Evolutionary conservation across 2,329 filamentous ascomycete species (phyloP), one percentile per base, ranked within the genome.

Genomic region (Botrytis elliptica): DNA sequence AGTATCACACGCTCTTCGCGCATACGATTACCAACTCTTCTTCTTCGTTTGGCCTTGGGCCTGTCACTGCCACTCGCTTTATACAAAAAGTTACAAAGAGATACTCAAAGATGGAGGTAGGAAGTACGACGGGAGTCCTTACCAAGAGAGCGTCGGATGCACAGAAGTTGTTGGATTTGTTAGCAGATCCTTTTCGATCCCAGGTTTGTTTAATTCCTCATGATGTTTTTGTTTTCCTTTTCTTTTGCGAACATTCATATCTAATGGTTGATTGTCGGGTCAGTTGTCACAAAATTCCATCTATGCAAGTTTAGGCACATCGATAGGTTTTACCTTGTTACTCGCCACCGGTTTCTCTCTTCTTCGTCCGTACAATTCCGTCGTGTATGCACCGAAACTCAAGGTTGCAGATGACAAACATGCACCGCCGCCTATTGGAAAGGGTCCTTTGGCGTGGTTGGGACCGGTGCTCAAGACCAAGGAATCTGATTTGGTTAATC

Each of bases 381-480:
- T 95, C 78, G 93, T 99, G 66, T 99, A 99, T 84, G 95, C 96
- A 5, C 96, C 96, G 59, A 95, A 97, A 82, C 86, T 97, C 67
- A 97, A 97, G 82, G 92, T 98, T 85, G 92, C 94, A 81, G 95
- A 98, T 82, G 90, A 94, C 78, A 94, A 92, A 83, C 94, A 97
- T 84, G 89, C 93, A 16, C 96, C 95, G 29, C 96, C 96, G 20
- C 90, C 92, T 0, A 88, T 98, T 79, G 93, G 92, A 73, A 97
- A 92, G 80, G 92, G 93, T n/a, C 85, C 95, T 16, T 94, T 97
- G 81, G 91, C 94, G 66, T 99, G 96, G 96, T 82, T 97, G 46
- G 85, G 86, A 33, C 95, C 95, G 0, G 85, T 99, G 46, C 86
- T 94, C 83, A 89, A 86, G 75, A 95, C 93, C 22, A 91, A 89